A percentile compares a stretch with the other conserved stretches of the same genome.
Conservation (phyloP, 805 yeast species). For the Wickerhamia fluorescens region DNA sequence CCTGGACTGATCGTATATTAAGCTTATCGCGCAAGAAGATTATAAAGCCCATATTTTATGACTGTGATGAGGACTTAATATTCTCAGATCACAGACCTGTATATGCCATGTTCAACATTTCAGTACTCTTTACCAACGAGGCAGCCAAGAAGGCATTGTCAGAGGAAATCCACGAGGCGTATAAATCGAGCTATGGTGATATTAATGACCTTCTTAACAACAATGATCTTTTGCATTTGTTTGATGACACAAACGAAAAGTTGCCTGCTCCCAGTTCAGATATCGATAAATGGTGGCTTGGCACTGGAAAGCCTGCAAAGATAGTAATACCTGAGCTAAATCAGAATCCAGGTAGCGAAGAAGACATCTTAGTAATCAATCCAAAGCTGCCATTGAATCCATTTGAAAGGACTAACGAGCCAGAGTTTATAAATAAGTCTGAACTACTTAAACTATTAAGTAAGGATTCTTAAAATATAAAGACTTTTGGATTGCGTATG, state of each 20-base stretch:
- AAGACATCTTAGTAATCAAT: slow-evolving; percentile 43
- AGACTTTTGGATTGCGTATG: neutral
- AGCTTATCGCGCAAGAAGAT: slow-evolving; percentile 49
- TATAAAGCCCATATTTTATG: slow-evolving; percentile 54
- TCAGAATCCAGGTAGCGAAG: slow-evolving; percentile 12
- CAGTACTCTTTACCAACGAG: slow-evolving; percentile 61
- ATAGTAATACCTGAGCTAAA: slow-evolving; percentile 46
- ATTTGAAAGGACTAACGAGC: slow-evolving; percentile 45
- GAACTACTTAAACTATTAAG: slow-evolving; percentile 9
- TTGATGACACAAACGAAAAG: slow-evolving; percentile 27
- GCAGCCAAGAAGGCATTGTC: slow-evolving; percentile 47
- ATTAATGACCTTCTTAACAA: slow-evolving; percentile 29
- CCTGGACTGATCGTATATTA: slow-evolving; percentile 92
- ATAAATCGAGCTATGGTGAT: slow-evolving; percentile 40
- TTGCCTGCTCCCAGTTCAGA: slow-evolving; percentile 91
- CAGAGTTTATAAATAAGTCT: slow-evolving; percentile 40
- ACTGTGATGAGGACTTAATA: slow-evolving; percentile 45
- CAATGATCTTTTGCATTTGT: slow-evolving; percentile 17
- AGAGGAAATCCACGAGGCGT: slow-evolving; percentile 49
- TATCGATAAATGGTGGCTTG: slow-evolving; percentile 84
- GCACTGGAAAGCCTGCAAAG: slow-evolving; percentile 68
- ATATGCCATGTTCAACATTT: slow-evolving; percentile 59
- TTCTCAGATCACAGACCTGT: slow-evolving; percentile 94
- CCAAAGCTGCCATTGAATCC: slow-evolving; percentile 72
- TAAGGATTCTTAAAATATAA: neutral